These are phyloP conservation scores for Penicillium goetzii DNA, from an alignment of 495 filamentous ascomycete genomes.

Conservation along the genomic window DNA sequence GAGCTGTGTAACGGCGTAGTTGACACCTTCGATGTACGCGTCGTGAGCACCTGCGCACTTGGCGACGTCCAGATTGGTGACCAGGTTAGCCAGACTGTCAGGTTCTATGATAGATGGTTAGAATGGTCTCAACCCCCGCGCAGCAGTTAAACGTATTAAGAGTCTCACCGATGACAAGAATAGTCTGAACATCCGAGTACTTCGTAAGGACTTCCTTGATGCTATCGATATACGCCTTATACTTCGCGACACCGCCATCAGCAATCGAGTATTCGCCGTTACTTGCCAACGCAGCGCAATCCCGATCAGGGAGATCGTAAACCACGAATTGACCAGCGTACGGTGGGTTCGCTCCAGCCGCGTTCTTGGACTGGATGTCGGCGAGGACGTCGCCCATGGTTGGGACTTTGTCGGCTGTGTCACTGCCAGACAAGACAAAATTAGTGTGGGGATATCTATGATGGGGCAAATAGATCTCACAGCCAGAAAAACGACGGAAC, in stretches of 20 bases:
- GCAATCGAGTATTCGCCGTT: constrained; percentile 75
- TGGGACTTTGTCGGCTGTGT: constrained; percentile 62
- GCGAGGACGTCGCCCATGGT: constrained; percentile 59
- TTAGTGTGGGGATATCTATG: not conserved
- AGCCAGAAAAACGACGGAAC: constrained; percentile 74
- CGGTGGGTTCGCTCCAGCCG: constrained; percentile 52
- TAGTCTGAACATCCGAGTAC: constrained; percentile 38
- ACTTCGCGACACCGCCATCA: constrained; percentile 59
- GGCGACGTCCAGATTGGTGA: constrained; percentile 70
- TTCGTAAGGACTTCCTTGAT: constrained; percentile 35
- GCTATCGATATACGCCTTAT: constrained; percentile 74
- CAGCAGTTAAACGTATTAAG: constrained; percentile 8
- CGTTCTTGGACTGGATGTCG: constrained; percentile 59
- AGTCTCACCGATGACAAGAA: constrained; percentile 58
- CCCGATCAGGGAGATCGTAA: constrained; percentile 77
- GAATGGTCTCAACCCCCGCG: not conserved
- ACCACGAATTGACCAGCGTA: constrained; percentile 64
- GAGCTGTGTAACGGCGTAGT: constrained; percentile 71
- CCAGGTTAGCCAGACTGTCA: constrained; percentile 78
- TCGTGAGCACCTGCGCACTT: constrained; percentile 66
- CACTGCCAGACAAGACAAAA: constrained; percentile 33
- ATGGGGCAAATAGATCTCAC: constrained; percentile 38
- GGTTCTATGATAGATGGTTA: constrained; percentile 64
- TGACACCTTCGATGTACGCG: constrained; percentile 69
- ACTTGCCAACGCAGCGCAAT: constrained; percentile 75